Conservation (phyloP, 1,284 basidiomycete species). For the Rhodotorula sp. region DNA sequence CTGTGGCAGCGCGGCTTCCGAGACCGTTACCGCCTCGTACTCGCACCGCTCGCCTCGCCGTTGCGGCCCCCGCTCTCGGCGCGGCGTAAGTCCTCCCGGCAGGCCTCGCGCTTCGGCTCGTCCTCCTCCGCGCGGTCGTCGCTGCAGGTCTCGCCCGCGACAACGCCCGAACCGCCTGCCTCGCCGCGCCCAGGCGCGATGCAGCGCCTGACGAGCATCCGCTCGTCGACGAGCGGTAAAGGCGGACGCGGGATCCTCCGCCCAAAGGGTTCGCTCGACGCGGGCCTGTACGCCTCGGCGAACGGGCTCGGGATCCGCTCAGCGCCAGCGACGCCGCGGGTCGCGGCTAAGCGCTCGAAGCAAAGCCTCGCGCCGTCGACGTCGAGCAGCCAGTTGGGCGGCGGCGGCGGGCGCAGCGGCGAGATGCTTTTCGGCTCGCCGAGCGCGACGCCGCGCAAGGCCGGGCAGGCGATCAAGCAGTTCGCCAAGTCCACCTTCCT, state of each 20-base stretch:
- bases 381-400: conserved; percentile 3
- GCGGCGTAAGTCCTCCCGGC: neutral
- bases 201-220: conserved; percentile 25
- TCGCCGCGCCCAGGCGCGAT: conserved; percentile 14
- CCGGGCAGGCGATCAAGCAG: conserved; percentile 71
- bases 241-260: neutral
- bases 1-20: conserved; percentile 50
- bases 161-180: conserved; percentile 19
- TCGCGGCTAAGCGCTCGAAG: conserved; percentile 4
- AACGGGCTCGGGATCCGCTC: neutral
- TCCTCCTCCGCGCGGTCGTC: conserved; percentile 22
- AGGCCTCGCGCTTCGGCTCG: conserved; percentile 20
- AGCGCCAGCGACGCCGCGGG: neutral
- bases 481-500: conserved; percentile 60
- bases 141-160: neutral
- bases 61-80: neutral
- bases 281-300: neutral
- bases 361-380: neutral
- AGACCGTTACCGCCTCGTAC: conserved; percentile 43
- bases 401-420: neutral
- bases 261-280: conserved; percentile 20
- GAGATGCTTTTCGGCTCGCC: conserved; percentile 1
- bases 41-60: conserved; percentile 20
- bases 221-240: conserved; percentile 12
- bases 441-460: conserved; percentile 52